Base-by-base conservation (phyloP, 192 early-diverging fungal species). In the Diversispora epigaea region DNA sequence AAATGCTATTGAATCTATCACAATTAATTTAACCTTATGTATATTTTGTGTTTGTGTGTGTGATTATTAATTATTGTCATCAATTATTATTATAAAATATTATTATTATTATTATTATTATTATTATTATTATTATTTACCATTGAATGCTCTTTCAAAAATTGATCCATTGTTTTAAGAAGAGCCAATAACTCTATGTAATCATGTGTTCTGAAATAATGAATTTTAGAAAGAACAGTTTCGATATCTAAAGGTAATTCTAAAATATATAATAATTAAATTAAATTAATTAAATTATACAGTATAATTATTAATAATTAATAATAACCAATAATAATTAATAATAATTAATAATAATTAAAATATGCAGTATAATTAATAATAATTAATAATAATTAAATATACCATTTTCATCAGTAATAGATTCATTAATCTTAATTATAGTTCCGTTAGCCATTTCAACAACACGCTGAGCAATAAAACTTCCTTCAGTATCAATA, bases 401-500 rank as follows among this genome's bases (percentile, higher is more conserved):
- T 15, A 9, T 32, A 2, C n/a, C 3, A 43, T 44, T 41, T 17
- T 41, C 12, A 64, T 40, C 62, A n/a, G 10, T 2, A 17, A 14
- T 40, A 32, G 62, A 22, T 19, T 54, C 73, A 39, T 40, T 63
- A 19, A 75, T 1, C 15, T 14, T 64, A 4, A 9, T 39, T 3
- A 52, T 41, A 1, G 62, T 75, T 12, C 15, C 61, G 6, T 14
- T 75, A 25, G 73, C 61, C 4, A 75, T 75, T 65, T 75, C 73
- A 21, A 15, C 43, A 44, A 43, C 73, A 5, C 73, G 73, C 5
- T 64, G 41, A 75, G 61, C 46, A 6, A 64, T 64, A 64, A 75
- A 75, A 54, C 61, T 75, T 2, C 73, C 73, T 75, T 75, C 73
- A 11, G 73, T 75, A 43, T 75, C 73, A 40, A 75, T 75, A 75